Base-by-base conservation (phyloP, 1,139 yeast species). In the Yamadazyma friedrichii region DNA sequence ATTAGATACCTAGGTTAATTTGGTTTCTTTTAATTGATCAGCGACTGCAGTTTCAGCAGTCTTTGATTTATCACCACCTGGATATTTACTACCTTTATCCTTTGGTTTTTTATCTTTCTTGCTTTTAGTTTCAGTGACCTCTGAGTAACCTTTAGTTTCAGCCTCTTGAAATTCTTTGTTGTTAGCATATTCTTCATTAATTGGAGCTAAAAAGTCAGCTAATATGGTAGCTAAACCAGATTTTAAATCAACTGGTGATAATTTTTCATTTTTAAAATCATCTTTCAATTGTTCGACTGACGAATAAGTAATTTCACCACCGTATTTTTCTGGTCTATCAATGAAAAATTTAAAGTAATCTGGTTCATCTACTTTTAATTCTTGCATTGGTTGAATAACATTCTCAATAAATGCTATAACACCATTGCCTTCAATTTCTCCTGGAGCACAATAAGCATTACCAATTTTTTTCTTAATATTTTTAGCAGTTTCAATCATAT, bases 381-480 rank as follows among this genome's bases (percentile, higher is more conserved):
- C 93, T 54, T 87, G 84, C 51, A 91, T 83, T 51, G 98, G 98
- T 49, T 83, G 82, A 36, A 93, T 66, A 38, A 93, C 97, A 56
- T 74, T 80, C 65, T 91, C 87, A 47, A 89, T 71, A 60, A 94
- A 91, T 1, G 97, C 80, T 46, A 94, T 69, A 49, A 94, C 73
- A 29, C 98, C 98, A 58, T 94, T 94, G 52, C 87, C 95, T 53
- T 84, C 91, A 35, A 88, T 80, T 49, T 82, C 89, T 53, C 98
- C 98, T 26, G 98, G 96, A 16, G 95, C 91, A 69, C 98, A 94
- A 74, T 78, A 93, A 3, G 99, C 98, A 59, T 86, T 79, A 55
- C 81, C 81, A 55, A 94, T 80, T 78, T 94, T 94, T 82, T 91
- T 91, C 67, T 82, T 84, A 43, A 94, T 93, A 32, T 70, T 66